Percentiles rank a stretch among this genome's conserved stretches.
Conservation (phyloP, 768 basidiomycete genomes). For the Phanerochaete carnosa region DNA sequence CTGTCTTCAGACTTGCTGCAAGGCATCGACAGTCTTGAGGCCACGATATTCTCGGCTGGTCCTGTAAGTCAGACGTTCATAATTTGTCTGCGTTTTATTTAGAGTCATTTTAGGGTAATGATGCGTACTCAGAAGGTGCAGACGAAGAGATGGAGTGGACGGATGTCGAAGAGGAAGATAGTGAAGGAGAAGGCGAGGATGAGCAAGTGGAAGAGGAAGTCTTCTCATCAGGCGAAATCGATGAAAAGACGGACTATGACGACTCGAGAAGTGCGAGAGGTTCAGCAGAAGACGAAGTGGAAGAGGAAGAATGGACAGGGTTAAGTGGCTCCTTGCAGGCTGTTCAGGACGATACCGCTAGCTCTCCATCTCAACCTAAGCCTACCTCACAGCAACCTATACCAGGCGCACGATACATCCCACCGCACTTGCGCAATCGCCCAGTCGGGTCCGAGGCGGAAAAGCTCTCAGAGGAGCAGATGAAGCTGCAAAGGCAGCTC, state of each 20-base stretch:
- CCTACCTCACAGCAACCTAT: neutral
- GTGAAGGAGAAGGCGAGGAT: slow-evolving; percentile 14
- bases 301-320: slow-evolving; percentile 24
- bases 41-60: slow-evolving; percentile 8
- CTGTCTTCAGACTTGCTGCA: slow-evolving; percentile 21
- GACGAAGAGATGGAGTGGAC: slow-evolving; percentile 23
- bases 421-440: slow-evolving; percentile 67
- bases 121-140: slow-evolving; percentile 17
- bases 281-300: slow-evolving; percentile 28
- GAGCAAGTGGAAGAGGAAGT: slow-evolving; percentile 28
- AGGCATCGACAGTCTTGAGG: slow-evolving; percentile 24
- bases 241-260: neutral
- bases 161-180: slow-evolving; percentile 15
- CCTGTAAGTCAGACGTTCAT: neutral
- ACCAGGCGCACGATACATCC: slow-evolving; percentile 61
- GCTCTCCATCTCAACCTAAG: neutral
- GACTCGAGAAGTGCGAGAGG: slow-evolving; percentile 37
- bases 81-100: neutral
- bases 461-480: slow-evolving; percentile 32
- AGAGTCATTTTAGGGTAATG: neutral
- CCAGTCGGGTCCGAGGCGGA: slow-evolving; percentile 33
- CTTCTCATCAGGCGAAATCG: slow-evolving; percentile 18
- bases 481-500: slow-evolving; percentile 68
- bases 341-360: slow-evolving; percentile 7
- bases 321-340: slow-evolving; percentile 1